Evolutionary conservation across 306 rosid species (phyloP).

Genomic region (Phaseolus lunatus): DNA sequence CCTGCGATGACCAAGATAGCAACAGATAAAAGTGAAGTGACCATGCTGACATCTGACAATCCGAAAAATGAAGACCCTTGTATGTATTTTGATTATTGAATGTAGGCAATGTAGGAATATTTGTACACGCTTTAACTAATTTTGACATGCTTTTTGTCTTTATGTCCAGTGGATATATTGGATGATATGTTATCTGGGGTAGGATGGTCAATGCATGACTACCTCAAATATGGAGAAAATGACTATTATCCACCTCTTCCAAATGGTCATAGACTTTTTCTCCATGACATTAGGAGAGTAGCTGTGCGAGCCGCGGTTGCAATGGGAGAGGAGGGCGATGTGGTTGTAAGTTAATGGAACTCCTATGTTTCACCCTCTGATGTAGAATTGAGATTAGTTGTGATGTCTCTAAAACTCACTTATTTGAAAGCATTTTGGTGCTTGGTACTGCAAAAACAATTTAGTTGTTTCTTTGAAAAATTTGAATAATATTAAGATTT

Average conservation of each 20-base stretch:
- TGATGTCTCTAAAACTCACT: conserved; percentile 20
- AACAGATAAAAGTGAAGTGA: conserved; percentile 90
- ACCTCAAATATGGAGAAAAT: conserved; percentile 86
- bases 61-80: conserved; percentile 90
- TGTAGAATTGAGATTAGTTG: conserved; percentile 12
- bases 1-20: conserved; percentile 97
- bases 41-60: conserved; percentile 90
- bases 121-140: conserved; percentile 23
- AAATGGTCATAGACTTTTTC: conserved; percentile 90
- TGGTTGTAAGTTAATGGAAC: conserved; percentile 83
- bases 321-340: conserved; percentile 99
- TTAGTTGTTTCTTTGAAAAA: background rate
- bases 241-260: conserved; percentile 97
- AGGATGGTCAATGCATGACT: conserved; percentile 99
- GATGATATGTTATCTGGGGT: conserved; percentile 97
- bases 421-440: conserved; percentile 39
- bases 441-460: conserved; percentile 15
- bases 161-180: conserved; percentile 81
- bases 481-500: conserved; percentile 14
- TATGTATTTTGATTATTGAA: conserved; percentile 56
- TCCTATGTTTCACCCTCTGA: conserved; percentile 32
- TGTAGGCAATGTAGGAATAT: conserved; percentile 19
- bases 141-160: conserved; percentile 42
- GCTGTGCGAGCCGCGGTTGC: conserved; percentile 97
- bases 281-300: conserved; percentile 88